Evolutionary conservation across 148 eudicot genomes (phyloP).

Genomic region (Fagopyrum homotropicum): DNA sequence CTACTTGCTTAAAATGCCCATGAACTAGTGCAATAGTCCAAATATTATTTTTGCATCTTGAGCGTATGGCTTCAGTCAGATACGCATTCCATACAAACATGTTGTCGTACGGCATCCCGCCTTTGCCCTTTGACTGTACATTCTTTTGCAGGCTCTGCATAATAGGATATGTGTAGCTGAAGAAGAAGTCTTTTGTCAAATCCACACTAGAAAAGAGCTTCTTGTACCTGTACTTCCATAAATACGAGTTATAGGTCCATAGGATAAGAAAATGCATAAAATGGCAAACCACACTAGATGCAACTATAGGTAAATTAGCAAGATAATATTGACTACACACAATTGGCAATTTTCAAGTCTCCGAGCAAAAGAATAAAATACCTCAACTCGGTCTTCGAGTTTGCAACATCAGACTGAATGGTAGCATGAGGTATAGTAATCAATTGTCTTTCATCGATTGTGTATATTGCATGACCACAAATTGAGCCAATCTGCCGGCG

Average conservation of each 20-base stretch:
- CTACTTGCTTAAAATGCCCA: slow-evolving; percentile 86
- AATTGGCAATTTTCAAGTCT: neutral
- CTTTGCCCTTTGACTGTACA: slow-evolving; percentile 56
- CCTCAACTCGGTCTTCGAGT: slow-evolving; percentile 93
- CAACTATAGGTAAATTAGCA: neutral
- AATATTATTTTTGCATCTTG: slow-evolving; percentile 58
- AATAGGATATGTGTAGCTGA: slow-evolving; percentile 91
- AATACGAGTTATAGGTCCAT: neutral
- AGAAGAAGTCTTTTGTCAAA: slow-evolving; percentile 96
- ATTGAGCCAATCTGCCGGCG: slow-evolving; percentile 84
- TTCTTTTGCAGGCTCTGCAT: slow-evolving; percentile 94
- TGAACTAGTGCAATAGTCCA: slow-evolving; percentile 73
- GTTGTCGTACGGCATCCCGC: slow-evolving; percentile 72
- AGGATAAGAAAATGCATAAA: neutral
- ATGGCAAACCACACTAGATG: neutral
- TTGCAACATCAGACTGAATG: slow-evolving; percentile 77
- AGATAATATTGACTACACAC: neutral
- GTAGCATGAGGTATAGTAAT: slow-evolving; percentile 87
- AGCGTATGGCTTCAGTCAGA: slow-evolving; percentile 54
- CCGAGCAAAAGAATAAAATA: slow-evolving; percentile 20
- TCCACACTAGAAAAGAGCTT: slow-evolving; percentile 96
- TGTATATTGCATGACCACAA: slow-evolving; percentile 95
- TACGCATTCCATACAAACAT: slow-evolving; percentile 96
- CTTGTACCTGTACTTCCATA: slow-evolving; percentile 72
- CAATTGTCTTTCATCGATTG: slow-evolving; percentile 86